phyloP scores from a whole-genome alignment of 345 rosid genomes.

The Melaleuca alternifolia region DNA sequence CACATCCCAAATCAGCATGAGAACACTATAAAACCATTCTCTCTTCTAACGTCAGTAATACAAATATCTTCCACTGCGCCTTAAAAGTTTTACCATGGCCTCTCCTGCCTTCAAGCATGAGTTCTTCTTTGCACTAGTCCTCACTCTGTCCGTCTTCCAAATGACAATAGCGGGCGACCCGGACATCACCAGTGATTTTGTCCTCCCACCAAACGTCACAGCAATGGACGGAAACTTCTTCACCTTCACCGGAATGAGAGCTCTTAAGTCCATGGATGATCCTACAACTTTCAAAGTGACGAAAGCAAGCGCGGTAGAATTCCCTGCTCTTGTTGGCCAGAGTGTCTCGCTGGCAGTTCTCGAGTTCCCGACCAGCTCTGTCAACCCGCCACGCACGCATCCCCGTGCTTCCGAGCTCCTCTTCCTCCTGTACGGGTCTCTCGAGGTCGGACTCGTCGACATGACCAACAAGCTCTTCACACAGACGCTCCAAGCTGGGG shows the following conservation, averaged over 20 bases:
- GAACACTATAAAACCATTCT: neutral
- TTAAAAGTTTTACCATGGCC: too few species aligned
- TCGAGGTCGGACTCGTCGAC: neutral
- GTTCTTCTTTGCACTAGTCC: neutral
- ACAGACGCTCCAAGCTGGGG: neutral
- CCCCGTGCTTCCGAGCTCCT: conserved; percentile 3
- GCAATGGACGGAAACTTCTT: neutral
- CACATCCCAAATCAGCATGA: neutral
- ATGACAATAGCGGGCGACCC: neutral
- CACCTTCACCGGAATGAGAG: conserved; percentile 1
- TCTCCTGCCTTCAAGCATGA: neutral
- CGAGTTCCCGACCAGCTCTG: neutral
- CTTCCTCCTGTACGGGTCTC: neutral
- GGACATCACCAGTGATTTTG: neutral
- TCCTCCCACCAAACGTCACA: neutral
- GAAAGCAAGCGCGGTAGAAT: neutral
- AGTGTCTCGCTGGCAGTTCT: neutral
- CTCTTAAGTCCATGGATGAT: neutral
- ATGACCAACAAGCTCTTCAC: neutral
- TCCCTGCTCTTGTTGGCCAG: neutral
- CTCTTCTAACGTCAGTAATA: neutral
- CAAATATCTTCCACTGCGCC: neutral
- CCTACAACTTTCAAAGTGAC: neutral
- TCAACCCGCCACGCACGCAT: conserved; percentile 2
- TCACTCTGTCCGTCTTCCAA: neutral